Percentiles rank a stretch among this genome's conserved stretches.
Evolutionary conservation across 2,329 filamentous ascomycete genomes (phyloP).

Genomic region (Xylaria arbuscula): DNA sequence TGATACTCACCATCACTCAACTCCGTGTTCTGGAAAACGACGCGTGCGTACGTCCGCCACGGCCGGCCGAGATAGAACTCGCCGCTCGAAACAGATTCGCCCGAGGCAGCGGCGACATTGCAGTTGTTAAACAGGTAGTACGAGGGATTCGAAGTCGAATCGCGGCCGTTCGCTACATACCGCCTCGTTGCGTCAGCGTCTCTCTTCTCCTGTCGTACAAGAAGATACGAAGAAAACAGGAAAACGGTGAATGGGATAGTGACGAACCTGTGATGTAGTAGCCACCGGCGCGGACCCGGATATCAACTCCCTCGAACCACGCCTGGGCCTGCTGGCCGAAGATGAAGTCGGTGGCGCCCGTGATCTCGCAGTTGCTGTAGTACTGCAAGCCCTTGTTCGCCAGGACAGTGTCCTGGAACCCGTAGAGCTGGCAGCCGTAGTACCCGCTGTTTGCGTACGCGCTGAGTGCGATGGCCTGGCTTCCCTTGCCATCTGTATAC

Average conservation of each 20-base stretch:
- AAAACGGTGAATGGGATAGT: background rate
- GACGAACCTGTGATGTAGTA: constrained; percentile 54
- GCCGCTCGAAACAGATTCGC: constrained; percentile 52
- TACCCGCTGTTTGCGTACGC: constrained; percentile 59
- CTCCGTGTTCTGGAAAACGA: constrained; percentile 61
- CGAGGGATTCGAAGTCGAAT: constrained; percentile 51
- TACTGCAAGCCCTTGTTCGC: constrained; percentile 60
- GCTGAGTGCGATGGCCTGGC: constrained; percentile 60
- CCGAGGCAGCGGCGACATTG: constrained; percentile 54
- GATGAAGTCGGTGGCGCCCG: constrained; percentile 63
- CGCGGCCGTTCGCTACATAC: constrained; percentile 56
- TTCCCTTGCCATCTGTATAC: constrained; percentile 54
- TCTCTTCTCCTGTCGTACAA: background rate
- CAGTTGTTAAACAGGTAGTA: constrained; percentile 62
- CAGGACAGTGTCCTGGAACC: constrained; percentile 63
- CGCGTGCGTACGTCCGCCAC: constrained; percentile 59
- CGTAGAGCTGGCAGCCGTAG: constrained; percentile 59
- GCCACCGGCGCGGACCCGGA: constrained; percentile 52
- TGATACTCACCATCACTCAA: constrained; percentile 54
- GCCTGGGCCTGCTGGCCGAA: constrained; percentile 57
- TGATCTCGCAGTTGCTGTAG: constrained; percentile 57
- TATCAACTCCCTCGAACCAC: constrained; percentile 59
- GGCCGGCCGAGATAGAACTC: constrained; percentile 62
- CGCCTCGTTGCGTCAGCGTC: constrained; percentile 9
- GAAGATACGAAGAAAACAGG: background rate